Base-by-base conservation (phyloP, 2,329 filamentous ascomycete species). In the Fusarium sp. region DNA sequence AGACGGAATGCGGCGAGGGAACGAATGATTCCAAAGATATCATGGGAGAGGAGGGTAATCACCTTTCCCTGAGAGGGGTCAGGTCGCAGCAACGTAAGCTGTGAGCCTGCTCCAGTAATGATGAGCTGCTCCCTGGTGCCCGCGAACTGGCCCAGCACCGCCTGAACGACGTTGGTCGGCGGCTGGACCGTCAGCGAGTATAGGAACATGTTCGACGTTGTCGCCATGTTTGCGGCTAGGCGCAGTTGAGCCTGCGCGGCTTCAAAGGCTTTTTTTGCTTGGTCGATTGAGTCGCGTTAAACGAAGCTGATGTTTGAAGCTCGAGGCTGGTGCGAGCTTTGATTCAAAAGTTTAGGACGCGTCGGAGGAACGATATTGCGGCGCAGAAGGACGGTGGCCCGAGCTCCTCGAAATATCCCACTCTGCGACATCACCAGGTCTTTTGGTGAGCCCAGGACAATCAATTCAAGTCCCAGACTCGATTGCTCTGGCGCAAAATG, bases 71-170 rank as follows among this genome's bases (percentile, higher is more conserved):
- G 93, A 2, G 91, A 89, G 27, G 94, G 92, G 80, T 98, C 94
- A 24, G 96, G 94, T 70, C 95, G 93, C 79, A 97, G 90, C 65
- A 99, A 90, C 42, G 93, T 93, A 70, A 99, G 90, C 76, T 93
- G 93, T 70, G 96, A 97, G 71, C 96, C 96, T 62, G 94, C 96
- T 58, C 93, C 96, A 31, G 95, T 96, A 82, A 98, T 91, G 81
- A 99, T 98, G 85, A 98, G 95, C 87, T 99, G 96, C 85, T 98
- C 96, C 86, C 96, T 97, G 74, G 94, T 98, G 76, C 96, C 95
- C 70, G 94, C 92, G 84, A 98, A 98, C 85, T 98, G 96, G 78
- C 96, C 97, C 69, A 98, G 89, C 75, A 98, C 93, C 74, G 96
- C 95, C 85, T 97, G 93, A 60, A 93, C 95, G 80, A 98, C 91